Base-by-base conservation (phyloP, 495 filamentous ascomycete species). In the Astrocystis sublimbata region DNA sequence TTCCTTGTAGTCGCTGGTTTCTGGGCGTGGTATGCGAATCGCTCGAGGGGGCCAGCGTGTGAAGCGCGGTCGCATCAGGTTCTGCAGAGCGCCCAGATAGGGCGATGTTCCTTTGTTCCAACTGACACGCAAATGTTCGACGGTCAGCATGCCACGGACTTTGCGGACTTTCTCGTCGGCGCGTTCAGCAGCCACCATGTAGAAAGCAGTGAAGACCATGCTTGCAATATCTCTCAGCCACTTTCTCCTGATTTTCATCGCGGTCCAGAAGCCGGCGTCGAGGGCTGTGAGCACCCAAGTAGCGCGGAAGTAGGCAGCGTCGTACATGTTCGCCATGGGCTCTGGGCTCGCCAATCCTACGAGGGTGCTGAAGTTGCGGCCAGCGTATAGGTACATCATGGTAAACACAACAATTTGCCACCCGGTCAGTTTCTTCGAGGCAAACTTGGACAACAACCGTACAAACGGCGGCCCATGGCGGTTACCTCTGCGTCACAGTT, bases 101-200 rank as follows among this genome's bases (percentile, higher is more conserved):
- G 93, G 92, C 6, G 91, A 92, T 81, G 62, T 94, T 0, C 86
- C 84, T 69, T 98, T 98, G 65, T 98, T 93, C 94, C 94, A 98
- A 54, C 92, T 93, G 5, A 97, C 87, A 2, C 94, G 85, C 63
- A 98, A 71, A 73, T 98, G 94, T 35, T 98, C 93, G 40, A 98
- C 80, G 1, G 93, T 97, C 72, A 98, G 77, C 12, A 85, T 88
- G 13, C 85, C 91, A 35, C 94, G 82, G 5, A 98, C 89, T 67
- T 93, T 92, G 45, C 93, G 87, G n/a, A 96, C 92, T 75, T 97
- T 98, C 75, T 98, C 94, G 70, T 97, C 94, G 3, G 94, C 94
- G 68, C 90, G 87, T 71, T 98, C 94, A 2, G 96, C 93, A 12
- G 92, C 91, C 57, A 97, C 81, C 50, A 98, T 78, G 73, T 98